These are phyloP conservation scores for Globomyces sp. DNA, from an alignment of 371 early-diverging fungal genomes.

Conservation along the genomic window DNA sequence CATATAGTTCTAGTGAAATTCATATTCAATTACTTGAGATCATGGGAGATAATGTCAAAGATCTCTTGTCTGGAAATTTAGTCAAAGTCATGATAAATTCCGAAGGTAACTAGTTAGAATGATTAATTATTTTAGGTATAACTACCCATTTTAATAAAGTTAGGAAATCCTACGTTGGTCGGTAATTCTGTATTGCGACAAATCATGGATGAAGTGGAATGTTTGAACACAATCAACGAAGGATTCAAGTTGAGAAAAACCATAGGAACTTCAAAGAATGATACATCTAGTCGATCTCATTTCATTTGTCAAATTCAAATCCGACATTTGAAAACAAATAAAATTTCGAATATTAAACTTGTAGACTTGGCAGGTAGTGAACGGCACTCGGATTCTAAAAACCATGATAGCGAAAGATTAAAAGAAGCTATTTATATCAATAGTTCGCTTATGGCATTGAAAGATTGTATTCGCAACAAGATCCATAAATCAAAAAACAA, in stretches of 20 bases:
- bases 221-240: too few species aligned
- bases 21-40: slow-evolving; percentile 22
- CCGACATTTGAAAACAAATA: slow-evolving; percentile 35
- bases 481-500: too few species aligned
- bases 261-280: slow-evolving; percentile 34
- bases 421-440: slow-evolving; percentile 47
- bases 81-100: slow-evolving; percentile 36
- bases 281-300: slow-evolving; percentile 43
- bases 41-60: slow-evolving; percentile 33
- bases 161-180: too few species aligned
- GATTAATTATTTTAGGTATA: too few species aligned
- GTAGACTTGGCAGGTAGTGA: slow-evolving; percentile 53
- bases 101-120: slow-evolving; percentile 21
- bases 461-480: slow-evolving; percentile 44
- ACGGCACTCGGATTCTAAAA: slow-evolving; percentile 27
- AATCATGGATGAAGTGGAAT: too few species aligned
- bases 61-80: slow-evolving; percentile 21
- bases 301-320: slow-evolving; percentile 43
- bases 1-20: not conserved
- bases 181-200: too few species aligned
- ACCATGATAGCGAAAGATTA: slow-evolving; percentile 42
- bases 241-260: slow-evolving; percentile 25
- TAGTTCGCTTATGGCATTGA: slow-evolving; percentile 42
- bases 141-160: too few species aligned
- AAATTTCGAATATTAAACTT: slow-evolving; percentile 24